Evolutionary conservation across 2,329 filamentous ascomycete genomes (phyloP).

Genomic region (Dactylonectria macrodidyma): DNA sequence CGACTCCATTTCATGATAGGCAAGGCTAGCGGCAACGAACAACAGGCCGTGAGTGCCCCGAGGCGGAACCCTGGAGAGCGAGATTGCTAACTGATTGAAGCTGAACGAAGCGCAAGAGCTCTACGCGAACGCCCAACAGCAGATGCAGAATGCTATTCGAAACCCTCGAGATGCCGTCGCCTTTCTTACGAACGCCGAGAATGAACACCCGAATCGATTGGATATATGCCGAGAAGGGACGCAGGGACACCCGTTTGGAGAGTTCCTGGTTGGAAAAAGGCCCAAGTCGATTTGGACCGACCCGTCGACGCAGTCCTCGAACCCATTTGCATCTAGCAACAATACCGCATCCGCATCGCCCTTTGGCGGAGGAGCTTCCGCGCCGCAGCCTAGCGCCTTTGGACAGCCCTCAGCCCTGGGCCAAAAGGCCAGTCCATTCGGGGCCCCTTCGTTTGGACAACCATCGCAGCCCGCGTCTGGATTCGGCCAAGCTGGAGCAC

Average conservation of each 20-base stretch:
- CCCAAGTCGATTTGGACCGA: slow-evolving; percentile 44
- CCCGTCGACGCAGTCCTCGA: slow-evolving; percentile 50
- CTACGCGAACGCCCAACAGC: slow-evolving; percentile 75
- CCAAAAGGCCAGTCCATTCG: slow-evolving; percentile 52
- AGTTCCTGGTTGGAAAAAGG: slow-evolving; percentile 60
- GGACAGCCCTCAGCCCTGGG: slow-evolving; percentile 60
- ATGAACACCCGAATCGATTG: slow-evolving; percentile 82
- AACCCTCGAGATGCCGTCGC: slow-evolving; percentile 81
- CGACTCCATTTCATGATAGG: slow-evolving; percentile 79
- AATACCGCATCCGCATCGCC: slow-evolving; percentile 37
- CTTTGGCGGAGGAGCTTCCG: slow-evolving; percentile 52
- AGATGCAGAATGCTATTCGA: slow-evolving; percentile 79
- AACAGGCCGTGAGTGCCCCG: slow-evolving; percentile 62
- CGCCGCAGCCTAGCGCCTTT: slow-evolving; percentile 45
- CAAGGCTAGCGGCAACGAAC: slow-evolving; percentile 71
- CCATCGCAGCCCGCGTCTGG: slow-evolving; percentile 54
- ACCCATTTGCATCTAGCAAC: slow-evolving; percentile 58
- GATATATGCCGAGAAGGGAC: slow-evolving; percentile 71
- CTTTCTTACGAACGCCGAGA: slow-evolving; percentile 76
- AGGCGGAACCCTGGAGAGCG: background rate
- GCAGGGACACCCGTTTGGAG: slow-evolving; percentile 60
- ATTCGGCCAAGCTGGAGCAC: slow-evolving; percentile 57
- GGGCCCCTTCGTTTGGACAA: slow-evolving; percentile 57
- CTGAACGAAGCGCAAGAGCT: slow-evolving; percentile 73
- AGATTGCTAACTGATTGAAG: slow-evolving; percentile 55